Conservation (phyloP, 2,329 filamentous ascomycete genomes). For the Penicillium sp. region DNA sequence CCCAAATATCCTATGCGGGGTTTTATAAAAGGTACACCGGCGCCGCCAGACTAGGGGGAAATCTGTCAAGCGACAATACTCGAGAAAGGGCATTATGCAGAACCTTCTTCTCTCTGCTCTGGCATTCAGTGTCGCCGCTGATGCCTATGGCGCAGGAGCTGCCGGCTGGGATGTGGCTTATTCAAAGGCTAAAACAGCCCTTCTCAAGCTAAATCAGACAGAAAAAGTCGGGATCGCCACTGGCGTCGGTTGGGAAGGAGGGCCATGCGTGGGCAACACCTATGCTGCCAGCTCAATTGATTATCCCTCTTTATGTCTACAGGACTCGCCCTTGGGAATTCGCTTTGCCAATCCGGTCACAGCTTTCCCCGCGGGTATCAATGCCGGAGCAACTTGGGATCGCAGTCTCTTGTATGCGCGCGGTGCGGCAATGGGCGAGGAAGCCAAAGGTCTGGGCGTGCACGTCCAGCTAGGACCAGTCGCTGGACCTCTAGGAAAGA, state of each 20-base stretch:
- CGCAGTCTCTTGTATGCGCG: constrained; percentile 53
- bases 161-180: constrained; percentile 17
- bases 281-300: constrained; percentile 27
- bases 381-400: constrained; percentile 54
- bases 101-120: constrained; percentile 6
- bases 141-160: constrained; percentile 6
- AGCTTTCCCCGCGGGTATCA: constrained; percentile 45
- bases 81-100: not conserved
- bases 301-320: constrained; percentile 36
- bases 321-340: constrained; percentile 39
- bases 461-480: constrained; percentile 45
- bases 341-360: constrained; percentile 46
- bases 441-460: constrained; percentile 39
- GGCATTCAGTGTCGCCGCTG: constrained; percentile 1
- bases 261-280: constrained; percentile 37
- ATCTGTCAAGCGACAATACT: not conserved
- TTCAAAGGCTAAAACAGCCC: constrained; percentile 13
- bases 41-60: not conserved
- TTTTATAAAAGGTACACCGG: not conserved
- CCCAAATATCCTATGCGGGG: not conserved
- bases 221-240: constrained; percentile 34
- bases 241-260: constrained; percentile 30
- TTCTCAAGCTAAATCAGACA: constrained; percentile 15
- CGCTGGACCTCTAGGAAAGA: constrained; percentile 45
- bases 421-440: constrained; percentile 55